Percentiles rank a stretch among this genome's conserved stretches.
Conservation (phyloP, 2,329 filamentous ascomycete species). For the Periconia sp. region DNA sequence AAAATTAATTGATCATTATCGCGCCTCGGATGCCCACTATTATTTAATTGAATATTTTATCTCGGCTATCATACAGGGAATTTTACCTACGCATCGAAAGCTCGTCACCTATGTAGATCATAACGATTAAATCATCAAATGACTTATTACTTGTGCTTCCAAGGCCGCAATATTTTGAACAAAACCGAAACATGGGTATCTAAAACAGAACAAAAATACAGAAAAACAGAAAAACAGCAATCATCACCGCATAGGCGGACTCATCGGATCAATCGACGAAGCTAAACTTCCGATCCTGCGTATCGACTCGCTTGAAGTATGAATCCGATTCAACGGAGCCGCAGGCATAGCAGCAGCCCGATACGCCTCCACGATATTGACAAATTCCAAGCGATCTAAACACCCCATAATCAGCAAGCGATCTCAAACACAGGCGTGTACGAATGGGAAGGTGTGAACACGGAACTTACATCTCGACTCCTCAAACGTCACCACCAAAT, state of each 20-base stretch:
- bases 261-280: not conserved
- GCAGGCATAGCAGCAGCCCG: constrained; percentile 4
- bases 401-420: not conserved
- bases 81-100: too few species aligned
- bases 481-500: constrained; percentile 12
- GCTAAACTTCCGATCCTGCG: constrained; percentile 9
- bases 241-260: not conserved
- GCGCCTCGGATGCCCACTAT: too few species aligned
- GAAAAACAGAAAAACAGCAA: not conserved
- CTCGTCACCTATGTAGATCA: too few species aligned
- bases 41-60: too few species aligned
- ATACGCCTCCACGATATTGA: constrained; percentile 14
- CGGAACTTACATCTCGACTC: constrained; percentile 3
- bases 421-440: too few species aligned
- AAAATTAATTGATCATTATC: too few species aligned
- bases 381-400: constrained; percentile 15
- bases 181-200: not conserved
- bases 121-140: too few species aligned
- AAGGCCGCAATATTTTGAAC: not conserved
- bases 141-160: too few species aligned
- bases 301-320: constrained; percentile 1
- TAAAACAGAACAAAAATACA: not conserved
- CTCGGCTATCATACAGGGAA: too few species aligned
- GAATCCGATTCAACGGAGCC: not conserved
- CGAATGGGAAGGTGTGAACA: not conserved